phyloP scores from a whole-genome alignment of 495 filamentous ascomycete genomes.

The Talaromyces proteolyticus region DNA sequence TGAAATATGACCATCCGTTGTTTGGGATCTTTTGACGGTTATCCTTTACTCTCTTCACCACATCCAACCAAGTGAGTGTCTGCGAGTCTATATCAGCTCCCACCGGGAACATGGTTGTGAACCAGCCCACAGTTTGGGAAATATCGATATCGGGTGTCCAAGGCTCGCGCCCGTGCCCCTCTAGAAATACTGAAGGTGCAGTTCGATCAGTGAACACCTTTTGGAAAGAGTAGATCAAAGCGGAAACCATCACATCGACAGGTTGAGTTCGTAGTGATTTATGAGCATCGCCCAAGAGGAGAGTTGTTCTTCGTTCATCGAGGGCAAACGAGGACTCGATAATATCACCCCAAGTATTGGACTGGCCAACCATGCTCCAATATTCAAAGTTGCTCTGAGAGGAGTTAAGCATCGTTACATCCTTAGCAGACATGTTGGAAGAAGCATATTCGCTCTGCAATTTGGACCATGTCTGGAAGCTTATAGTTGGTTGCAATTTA shows the following conservation, averaged over 20 bases:
- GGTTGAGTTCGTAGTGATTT: slow-evolving; percentile 25
- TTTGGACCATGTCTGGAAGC: slow-evolving; percentile 48
- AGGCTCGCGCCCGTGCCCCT: slow-evolving; percentile 28
- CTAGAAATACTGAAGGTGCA: slow-evolving; percentile 26
- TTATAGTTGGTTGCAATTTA: slow-evolving; percentile 30
- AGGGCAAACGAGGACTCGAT: slow-evolving; percentile 17
- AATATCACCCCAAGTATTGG: slow-evolving; percentile 28
- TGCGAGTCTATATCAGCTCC: neutral
- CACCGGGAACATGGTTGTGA: slow-evolving; percentile 37
- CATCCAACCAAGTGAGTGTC: slow-evolving; percentile 1
- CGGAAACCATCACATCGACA: slow-evolving; percentile 32
- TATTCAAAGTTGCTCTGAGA: slow-evolving; percentile 22
- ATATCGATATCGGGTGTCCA: slow-evolving; percentile 22
- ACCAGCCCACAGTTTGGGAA: slow-evolving; percentile 38
- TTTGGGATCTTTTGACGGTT: slow-evolving; percentile 12
- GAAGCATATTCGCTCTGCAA: slow-evolving; percentile 22
- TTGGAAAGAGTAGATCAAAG: slow-evolving; percentile 37
- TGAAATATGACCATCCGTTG: slow-evolving; percentile 30
- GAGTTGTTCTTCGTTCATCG: slow-evolving; percentile 18
- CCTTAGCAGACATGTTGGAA: slow-evolving; percentile 5
- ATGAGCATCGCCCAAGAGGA: slow-evolving; percentile 21
- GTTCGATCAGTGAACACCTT: slow-evolving; percentile 39
- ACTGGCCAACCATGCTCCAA: slow-evolving; percentile 27
- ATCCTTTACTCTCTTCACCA: slow-evolving; percentile 16
- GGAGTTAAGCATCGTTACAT: too few species aligned